Percentiles rank a stretch among this genome's conserved stretches.
phyloP scores from a whole-genome alignment of 2,329 filamentous ascomycete species.

The Cercospora sojina region DNA sequence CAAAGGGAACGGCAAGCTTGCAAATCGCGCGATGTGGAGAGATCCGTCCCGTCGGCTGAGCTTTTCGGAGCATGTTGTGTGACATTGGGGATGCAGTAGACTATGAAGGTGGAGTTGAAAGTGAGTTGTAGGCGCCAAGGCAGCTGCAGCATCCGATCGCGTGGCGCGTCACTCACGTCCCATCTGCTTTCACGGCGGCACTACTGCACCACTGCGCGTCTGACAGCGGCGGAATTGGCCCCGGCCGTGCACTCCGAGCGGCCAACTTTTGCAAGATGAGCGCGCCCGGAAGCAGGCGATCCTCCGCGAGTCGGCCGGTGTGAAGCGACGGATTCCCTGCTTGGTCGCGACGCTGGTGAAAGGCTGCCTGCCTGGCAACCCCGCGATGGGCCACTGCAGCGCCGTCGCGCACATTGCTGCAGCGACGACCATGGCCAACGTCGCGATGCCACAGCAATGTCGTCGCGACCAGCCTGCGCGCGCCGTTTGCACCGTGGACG shows the following conservation, averaged over 20 bases:
- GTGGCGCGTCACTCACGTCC: not conserved
- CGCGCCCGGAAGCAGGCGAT: constrained; percentile 4
- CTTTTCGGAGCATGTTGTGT: not conserved
- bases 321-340: not conserved
- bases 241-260: not conserved
- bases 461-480: not conserved
- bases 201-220: not conserved
- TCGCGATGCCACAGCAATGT: constrained; percentile 2
- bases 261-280: not conserved
- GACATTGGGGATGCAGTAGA: too few species aligned
- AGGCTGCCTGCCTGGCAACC: not conserved
- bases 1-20: not conserved
- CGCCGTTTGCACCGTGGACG: not conserved
- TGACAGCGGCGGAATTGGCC: not conserved
- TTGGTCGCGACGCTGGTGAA: not conserved
- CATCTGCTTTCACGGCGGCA: not conserved
- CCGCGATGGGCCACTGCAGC: not conserved
- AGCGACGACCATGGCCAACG: not conserved
- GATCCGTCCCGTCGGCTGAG: not conserved
- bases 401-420: constrained; percentile 3
- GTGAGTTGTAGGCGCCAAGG: not conserved
- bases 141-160: not conserved
- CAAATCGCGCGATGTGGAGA: not conserved
- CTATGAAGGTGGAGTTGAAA: not conserved
- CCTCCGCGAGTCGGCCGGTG: not conserved